A percentile compares a stretch with the other conserved stretches of the same genome.
These are phyloP conservation scores for Phaeosphaeria sp. DNA, from an alignment of 2,329 filamentous ascomycete species.

Conservation along the genomic window DNA sequence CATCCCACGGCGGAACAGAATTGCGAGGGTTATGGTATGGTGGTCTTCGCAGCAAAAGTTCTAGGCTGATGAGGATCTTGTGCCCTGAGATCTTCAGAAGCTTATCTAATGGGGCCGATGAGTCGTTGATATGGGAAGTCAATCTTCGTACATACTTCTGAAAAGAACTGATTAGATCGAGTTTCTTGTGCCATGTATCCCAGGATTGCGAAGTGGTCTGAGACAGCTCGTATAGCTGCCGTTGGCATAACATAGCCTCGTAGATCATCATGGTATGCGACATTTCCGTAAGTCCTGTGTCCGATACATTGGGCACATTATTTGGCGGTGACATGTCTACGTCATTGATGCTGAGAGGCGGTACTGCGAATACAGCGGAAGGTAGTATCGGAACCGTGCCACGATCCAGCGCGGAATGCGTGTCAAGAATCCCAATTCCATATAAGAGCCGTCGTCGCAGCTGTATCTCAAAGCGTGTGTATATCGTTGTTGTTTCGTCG, in stretches of 20 bases:
- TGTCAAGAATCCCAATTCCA: slow-evolving; percentile 11
- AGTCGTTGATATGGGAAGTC: neutral
- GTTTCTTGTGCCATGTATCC: neutral
- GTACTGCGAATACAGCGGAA: neutral
- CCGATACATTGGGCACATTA: neutral
- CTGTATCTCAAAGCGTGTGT: slow-evolving; percentile 6
- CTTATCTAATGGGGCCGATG: neutral
- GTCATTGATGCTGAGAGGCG: slow-evolving; percentile 1
- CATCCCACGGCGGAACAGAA: slow-evolving; percentile 12
- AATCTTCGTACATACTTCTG: neutral
- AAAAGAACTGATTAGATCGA: neutral
- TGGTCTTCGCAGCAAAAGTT: slow-evolving; percentile 12
- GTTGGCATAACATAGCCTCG: slow-evolving; percentile 8
- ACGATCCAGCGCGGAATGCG: slow-evolving; percentile 10
- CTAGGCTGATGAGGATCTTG: slow-evolving; percentile 6
- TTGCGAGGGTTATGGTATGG: slow-evolving; percentile 5
- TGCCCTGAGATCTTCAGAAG: slow-evolving; percentile 1
- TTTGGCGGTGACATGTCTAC: neutral
- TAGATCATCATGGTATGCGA: slow-evolving; percentile 7
- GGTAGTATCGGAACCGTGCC: slow-evolving; percentile 9
- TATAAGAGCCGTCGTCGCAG: slow-evolving; percentile 11
- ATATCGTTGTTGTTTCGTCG: neutral
- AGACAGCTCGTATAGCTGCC: slow-evolving; percentile 3
- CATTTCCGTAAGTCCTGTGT: slow-evolving; percentile 2
- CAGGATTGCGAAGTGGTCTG: neutral